phyloP scores from a whole-genome alignment of 2,329 filamentous ascomycete species.

The Zymoseptoria brevis region DNA sequence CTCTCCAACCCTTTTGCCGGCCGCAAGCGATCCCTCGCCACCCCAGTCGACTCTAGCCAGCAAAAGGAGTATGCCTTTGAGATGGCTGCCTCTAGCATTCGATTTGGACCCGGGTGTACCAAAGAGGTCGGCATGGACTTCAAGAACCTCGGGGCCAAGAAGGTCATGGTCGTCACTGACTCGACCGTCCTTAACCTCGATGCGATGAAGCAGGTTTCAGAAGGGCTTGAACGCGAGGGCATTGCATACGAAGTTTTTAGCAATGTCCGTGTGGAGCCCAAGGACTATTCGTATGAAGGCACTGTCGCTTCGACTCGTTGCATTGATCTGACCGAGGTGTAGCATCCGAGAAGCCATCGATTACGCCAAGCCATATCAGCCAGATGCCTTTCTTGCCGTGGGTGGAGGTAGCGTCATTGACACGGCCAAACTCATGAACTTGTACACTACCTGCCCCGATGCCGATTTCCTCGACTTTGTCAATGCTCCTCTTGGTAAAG shows the following conservation, averaged over 20 bases:
- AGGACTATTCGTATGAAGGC: constrained; percentile 70
- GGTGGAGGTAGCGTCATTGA: constrained; percentile 92
- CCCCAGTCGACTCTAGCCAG: constrained; percentile 60
- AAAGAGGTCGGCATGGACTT: constrained; percentile 98
- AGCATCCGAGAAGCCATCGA: constrained; percentile 84
- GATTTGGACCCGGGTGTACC: constrained; percentile 87
- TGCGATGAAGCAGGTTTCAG: constrained; percentile 81
- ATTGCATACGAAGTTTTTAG: constrained; percentile 76
- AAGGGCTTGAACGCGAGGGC: constrained; percentile 69
- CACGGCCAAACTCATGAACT: constrained; percentile 97
- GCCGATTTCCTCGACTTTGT: constrained; percentile 97
- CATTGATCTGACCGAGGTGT: neutral
- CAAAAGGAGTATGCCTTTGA: constrained; percentile 98
- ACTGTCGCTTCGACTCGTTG: neutral
- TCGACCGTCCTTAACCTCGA: constrained; percentile 69
- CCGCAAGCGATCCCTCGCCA: constrained; percentile 55
- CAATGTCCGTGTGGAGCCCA: constrained; percentile 78
- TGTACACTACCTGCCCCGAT: constrained; percentile 84
- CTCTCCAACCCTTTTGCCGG: constrained; percentile 44
- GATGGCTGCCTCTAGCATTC: constrained; percentile 91
- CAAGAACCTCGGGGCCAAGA: constrained; percentile 77
- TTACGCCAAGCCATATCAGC: constrained; percentile 69
- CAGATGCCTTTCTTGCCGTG: constrained; percentile 88
- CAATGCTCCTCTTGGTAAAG: constrained; percentile 85
- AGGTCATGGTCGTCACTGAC: constrained; percentile 89